Evolutionary conservation across 23 red algal genomes (phyloP).

Genomic region (Rhodosorus marinus): DNA sequence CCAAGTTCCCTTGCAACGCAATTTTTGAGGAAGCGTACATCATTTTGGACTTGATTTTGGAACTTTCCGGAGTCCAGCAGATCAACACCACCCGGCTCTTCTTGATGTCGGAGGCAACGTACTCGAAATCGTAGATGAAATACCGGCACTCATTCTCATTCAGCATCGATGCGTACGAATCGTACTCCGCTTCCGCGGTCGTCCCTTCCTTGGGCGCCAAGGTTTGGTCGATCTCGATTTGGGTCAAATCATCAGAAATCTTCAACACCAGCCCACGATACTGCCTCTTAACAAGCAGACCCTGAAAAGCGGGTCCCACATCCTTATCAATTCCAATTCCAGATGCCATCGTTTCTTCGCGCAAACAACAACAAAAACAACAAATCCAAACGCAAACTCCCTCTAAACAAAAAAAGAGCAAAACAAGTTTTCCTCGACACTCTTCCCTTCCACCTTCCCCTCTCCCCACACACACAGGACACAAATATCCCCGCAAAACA

Average conservation of each 20-base stretch:
- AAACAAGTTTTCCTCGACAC: too few species aligned
- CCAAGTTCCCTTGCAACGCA: neutral
- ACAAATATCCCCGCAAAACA: too few species aligned
- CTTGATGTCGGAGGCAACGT: slow-evolving; percentile 28
- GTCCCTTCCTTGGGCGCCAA: slow-evolving; percentile 28
- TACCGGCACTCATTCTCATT: slow-evolving; percentile 13
- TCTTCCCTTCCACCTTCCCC: too few species aligned
- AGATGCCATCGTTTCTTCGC: slow-evolving; percentile 48
- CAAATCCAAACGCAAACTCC: too few species aligned
- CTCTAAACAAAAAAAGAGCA: too few species aligned
- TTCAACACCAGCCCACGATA: slow-evolving; percentile 22
- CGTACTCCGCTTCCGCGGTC: slow-evolving; percentile 21
- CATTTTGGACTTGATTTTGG: slow-evolving; percentile 20
- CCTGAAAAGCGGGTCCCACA: slow-evolving; percentile 7
- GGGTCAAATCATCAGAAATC: slow-evolving; percentile 11
- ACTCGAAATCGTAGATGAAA: slow-evolving; percentile 22
- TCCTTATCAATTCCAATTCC: slow-evolving; percentile 22
- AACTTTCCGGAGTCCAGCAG: slow-evolving; percentile 13
- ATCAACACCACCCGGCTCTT: slow-evolving; percentile 31
- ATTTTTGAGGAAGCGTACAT: neutral
- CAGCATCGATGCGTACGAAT: too few species aligned
- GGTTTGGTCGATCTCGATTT: slow-evolving; percentile 16
- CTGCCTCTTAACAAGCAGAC: slow-evolving; percentile 14
- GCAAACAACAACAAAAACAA: too few species aligned
- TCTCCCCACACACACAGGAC: too few species aligned